Evolutionary conservation across 768 basidiomycete genomes (phyloP).

Genomic region (Lactarius indigo): DNA sequence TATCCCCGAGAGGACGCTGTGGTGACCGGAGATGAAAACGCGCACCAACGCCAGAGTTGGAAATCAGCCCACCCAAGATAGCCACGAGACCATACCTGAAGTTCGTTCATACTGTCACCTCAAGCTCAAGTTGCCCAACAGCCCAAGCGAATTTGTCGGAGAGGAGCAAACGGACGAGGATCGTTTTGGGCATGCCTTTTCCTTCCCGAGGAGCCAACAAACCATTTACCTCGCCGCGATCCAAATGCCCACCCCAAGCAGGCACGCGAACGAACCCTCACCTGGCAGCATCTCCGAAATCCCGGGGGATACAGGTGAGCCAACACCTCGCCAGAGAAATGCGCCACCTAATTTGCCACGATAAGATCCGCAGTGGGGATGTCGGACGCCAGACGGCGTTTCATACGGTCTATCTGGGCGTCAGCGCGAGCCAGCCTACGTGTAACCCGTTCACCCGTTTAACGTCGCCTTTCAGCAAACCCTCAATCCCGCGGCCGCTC

Average conservation of each 20-base stretch:
- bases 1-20: neutral
- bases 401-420: constrained; percentile 58
- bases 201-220: constrained; percentile 26
- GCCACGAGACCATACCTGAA: neutral
- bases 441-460: constrained; percentile 58
- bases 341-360: constrained; percentile 61
- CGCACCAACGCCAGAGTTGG: neutral
- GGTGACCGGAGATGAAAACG: constrained; percentile 15
- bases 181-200: constrained; percentile 37
- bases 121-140: neutral
- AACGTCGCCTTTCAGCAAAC: constrained; percentile 33
- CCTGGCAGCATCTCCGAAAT: neutral
- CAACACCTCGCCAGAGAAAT: constrained; percentile 29
- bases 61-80: constrained; percentile 6
- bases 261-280: neutral
- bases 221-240: neutral
- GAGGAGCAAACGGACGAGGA: constrained; percentile 30
- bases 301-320: constrained; percentile 11
- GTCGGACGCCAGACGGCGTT: constrained; percentile 60
- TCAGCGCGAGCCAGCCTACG: constrained; percentile 52
- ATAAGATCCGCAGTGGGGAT: constrained; percentile 43
- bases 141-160: constrained; percentile 19
- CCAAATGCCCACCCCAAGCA: neutral
- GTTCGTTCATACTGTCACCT: neutral
- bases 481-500: constrained; percentile 39